phyloP scores from a whole-genome alignment of 2,329 filamentous ascomycete genomes.

The Trichoderma koningii region DNA sequence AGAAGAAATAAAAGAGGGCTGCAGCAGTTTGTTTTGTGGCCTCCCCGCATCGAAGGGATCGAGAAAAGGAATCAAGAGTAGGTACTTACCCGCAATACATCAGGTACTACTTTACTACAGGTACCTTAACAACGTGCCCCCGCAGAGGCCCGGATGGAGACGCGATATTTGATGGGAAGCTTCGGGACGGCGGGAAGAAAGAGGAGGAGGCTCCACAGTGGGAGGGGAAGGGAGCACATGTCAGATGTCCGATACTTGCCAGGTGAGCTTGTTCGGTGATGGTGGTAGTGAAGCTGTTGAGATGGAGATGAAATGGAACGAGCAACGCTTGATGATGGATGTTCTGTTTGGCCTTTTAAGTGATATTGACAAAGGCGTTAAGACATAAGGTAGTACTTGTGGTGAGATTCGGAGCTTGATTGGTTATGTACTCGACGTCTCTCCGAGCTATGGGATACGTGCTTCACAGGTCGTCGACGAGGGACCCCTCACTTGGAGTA shows the following conservation, averaged over 20 bases:
- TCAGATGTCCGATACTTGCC: background rate
- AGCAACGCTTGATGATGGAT: background rate
- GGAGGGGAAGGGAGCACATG: slow-evolving; percentile 9
- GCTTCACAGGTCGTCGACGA: too few relatives aligned
- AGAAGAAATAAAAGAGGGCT: background rate
- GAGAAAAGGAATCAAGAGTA: too few relatives aligned
- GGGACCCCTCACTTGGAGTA: too few relatives aligned
- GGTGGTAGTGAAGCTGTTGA: background rate
- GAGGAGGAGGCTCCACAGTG: slow-evolving; percentile 9
- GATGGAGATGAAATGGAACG: too few relatives aligned
- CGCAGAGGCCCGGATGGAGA: background rate
- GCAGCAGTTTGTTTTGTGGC: background rate
- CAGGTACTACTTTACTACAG: too few relatives aligned
- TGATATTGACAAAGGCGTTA: too few relatives aligned
- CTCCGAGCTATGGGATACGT: too few relatives aligned
- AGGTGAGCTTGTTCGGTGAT: background rate
- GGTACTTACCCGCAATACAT: too few relatives aligned
- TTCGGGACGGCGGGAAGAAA: slow-evolving; percentile 15
- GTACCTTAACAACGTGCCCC: background rate
- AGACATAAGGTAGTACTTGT: too few relatives aligned
- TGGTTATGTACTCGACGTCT: too few relatives aligned
- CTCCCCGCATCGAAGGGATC: background rate
- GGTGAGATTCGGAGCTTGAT: background rate
- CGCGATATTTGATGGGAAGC: background rate
- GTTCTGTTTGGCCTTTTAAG: too few relatives aligned